These are phyloP conservation scores for Aspergillus luchuensis DNA, from an alignment of 2,329 filamentous ascomycete genomes.

Conservation along the genomic window DNA sequence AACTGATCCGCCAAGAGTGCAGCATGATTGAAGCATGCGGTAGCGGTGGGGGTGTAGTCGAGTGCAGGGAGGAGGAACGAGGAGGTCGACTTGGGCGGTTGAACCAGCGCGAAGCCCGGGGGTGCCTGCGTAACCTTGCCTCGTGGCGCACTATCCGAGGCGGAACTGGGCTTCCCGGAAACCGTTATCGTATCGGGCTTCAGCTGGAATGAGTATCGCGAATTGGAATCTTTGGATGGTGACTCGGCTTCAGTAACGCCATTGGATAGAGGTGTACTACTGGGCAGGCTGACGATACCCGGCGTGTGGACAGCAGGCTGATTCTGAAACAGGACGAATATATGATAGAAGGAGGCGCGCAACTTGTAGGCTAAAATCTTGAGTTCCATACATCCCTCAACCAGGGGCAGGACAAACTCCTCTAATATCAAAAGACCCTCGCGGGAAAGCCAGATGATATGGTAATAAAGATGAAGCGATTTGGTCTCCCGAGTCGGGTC, in stretches of 20 bases:
- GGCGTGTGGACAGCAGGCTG: conserved; percentile 72
- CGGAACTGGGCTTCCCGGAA: conserved; percentile 3
- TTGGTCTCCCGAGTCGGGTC: conserved; percentile 77
- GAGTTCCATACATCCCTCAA: conserved; percentile 75
- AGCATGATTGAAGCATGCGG: conserved; percentile 77
- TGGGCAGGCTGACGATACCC: conserved; percentile 49
- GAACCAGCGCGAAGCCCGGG: conserved; percentile 40
- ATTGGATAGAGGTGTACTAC: conserved; percentile 31
- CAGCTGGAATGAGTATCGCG: conserved; percentile 23
- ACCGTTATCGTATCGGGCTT: conserved; percentile 21
- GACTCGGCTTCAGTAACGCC: conserved; percentile 28
- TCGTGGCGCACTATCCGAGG: conserved; percentile 6
- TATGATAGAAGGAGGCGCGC: conserved; percentile 91
- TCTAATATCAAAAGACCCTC: conserved; percentile 89
- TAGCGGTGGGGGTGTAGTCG: conserved; percentile 82
- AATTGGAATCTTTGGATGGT: conserved; percentile 22
- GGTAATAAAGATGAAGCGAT: conserved; percentile 79
- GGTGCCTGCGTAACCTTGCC: conserved; percentile 28
- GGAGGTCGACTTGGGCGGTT: conserved; percentile 49
- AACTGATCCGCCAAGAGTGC: conserved; percentile 71
- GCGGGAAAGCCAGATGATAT: conserved; percentile 92
- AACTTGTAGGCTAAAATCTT: conserved; percentile 91
- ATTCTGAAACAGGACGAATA: conserved; percentile 96
- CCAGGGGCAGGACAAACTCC: conserved; percentile 80
- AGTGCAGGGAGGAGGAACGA: conserved; percentile 77